phyloP scores from a whole-genome alignment of 2,329 filamentous ascomycete species.

The Paraphaeosphaeria minitans region DNA sequence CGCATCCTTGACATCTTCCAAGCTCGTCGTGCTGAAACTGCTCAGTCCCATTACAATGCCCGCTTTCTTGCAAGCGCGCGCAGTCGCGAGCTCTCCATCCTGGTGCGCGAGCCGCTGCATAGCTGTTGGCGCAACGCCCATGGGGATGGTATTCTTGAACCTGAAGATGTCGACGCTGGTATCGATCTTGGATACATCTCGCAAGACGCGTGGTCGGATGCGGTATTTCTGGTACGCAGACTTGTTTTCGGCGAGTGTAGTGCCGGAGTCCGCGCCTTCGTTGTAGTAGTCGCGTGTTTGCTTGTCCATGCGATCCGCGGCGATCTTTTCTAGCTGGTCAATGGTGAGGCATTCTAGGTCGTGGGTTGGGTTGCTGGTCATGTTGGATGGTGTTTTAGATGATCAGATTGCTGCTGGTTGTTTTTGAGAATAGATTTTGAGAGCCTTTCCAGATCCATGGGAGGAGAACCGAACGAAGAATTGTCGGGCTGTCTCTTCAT shows the following conservation, averaged over 20 bases:
- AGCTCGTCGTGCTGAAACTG: conserved; percentile 63
- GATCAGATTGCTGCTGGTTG: not conserved
- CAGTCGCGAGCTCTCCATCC: conserved; percentile 65
- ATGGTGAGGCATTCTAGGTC: conserved; percentile 1
- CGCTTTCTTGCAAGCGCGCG: conserved; percentile 62
- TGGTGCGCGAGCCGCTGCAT: conserved; percentile 68
- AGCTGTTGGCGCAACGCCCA: conserved; percentile 61
- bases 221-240: conserved; percentile 37
- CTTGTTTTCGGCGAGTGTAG: conserved; percentile 48
- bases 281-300: conserved; percentile 49
- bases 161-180: conserved; percentile 29
- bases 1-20: conserved; percentile 61
- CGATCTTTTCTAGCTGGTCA: not conserved
- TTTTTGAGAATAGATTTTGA: not conserved
- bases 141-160: conserved; percentile 40
- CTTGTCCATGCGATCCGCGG: conserved; percentile 4
- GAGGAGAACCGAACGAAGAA: not conserved
- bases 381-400: not conserved
- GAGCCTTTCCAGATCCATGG: not conserved
- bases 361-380: not conserved
- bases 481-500: not conserved
- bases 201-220: conserved; percentile 36
- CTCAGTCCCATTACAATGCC: conserved; percentile 67
- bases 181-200: conserved; percentile 30
- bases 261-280: conserved; percentile 60